Evolutionary conservation across 805 yeast species (phyloP).

Genomic region (Scheffersomyces ergatensis): DNA sequence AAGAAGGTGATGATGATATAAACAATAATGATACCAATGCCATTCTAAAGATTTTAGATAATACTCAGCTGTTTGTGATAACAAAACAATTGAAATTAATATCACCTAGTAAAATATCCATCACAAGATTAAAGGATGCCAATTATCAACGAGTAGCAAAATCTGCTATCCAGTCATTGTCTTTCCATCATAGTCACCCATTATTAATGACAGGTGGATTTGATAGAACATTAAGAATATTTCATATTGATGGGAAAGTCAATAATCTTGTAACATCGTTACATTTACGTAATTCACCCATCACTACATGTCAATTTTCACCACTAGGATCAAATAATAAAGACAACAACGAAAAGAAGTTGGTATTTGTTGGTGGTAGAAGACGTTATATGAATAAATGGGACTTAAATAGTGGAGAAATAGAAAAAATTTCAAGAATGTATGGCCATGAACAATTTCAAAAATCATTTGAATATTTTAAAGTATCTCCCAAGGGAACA

Average conservation of each 20-base stretch:
- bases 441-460: conserved; percentile 90
- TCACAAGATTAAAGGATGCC: conserved; percentile 84
- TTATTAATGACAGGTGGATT: conserved; percentile 87
- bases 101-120: conserved; percentile 69
- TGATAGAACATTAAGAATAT: conserved; percentile 82
- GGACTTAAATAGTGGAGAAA: conserved; percentile 68
- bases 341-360: conserved; percentile 36
- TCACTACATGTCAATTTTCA: conserved; percentile 71
- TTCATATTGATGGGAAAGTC: conserved; percentile 83
- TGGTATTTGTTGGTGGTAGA: conserved; percentile 84
- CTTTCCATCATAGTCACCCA: conserved; percentile 85
- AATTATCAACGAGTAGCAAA: conserved; percentile 65
- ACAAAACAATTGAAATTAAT: conserved; percentile 53
- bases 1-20: conserved; percentile 15
- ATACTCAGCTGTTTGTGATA: conserved; percentile 37
- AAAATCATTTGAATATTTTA: conserved; percentile 83
- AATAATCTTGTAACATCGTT: conserved; percentile 82
- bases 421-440: conserved; percentile 83
- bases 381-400: conserved; percentile 90
- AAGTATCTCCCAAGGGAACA: conserved; percentile 68
- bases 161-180: conserved; percentile 79
- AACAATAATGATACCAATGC: conserved; percentile 25
- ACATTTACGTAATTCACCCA: conserved; percentile 75
- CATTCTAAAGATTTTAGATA: conserved; percentile 27
- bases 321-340: conserved; percentile 13